These are phyloP conservation scores for Pugionium dolabratum DNA, from an alignment of 345 rosid species.

Conservation along the genomic window DNA sequence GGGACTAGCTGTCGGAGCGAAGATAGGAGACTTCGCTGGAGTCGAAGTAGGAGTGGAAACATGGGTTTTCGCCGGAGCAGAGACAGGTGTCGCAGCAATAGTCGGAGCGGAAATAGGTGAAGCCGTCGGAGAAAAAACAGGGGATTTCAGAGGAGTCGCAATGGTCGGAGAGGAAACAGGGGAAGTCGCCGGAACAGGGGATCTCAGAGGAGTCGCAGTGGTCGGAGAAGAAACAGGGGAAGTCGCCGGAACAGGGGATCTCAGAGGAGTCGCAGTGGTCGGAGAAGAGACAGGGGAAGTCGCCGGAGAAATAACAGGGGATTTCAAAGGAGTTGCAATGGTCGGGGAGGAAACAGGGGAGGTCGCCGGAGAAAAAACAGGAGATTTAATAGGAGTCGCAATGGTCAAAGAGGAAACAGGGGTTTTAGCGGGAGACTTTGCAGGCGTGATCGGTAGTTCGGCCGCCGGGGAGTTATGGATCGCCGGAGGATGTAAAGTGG, in stretches of 20 bases:
- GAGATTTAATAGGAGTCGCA: slow-evolving; percentile 15
- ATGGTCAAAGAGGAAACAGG: slow-evolving; percentile 15
- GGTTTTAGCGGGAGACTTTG: slow-evolving; percentile 32
- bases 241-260: slow-evolving; percentile 9
- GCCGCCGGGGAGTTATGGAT: slow-evolving; percentile 3
- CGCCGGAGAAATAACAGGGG: slow-evolving; percentile 10
- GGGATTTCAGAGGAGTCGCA: too few relatives aligned
- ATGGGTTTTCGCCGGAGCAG: too few relatives aligned
- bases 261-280: slow-evolving; percentile 1
- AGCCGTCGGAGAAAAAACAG: too few relatives aligned
- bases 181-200: too few relatives aligned
- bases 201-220: too few relatives aligned
- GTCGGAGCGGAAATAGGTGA: too few relatives aligned
- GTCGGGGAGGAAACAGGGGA: slow-evolving; percentile 41
- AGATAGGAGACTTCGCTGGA: slow-evolving; percentile 27
- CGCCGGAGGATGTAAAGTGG: slow-evolving; percentile 31
- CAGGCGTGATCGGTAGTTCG: too few relatives aligned
- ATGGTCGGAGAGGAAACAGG: too few relatives aligned
- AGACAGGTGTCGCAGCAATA: too few relatives aligned
- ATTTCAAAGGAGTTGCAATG: slow-evolving; percentile 4
- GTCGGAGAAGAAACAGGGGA: slow-evolving; percentile 32
- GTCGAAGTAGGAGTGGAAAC: too few relatives aligned
- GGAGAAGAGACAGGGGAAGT: slow-evolving; percentile 31
- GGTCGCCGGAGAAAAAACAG: slow-evolving; percentile 11
- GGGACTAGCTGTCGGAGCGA: slow-evolving; percentile 38